Base-by-base conservation (phyloP, 2,329 filamentous ascomycete genomes). In the Paracamarosporium sp. region DNA sequence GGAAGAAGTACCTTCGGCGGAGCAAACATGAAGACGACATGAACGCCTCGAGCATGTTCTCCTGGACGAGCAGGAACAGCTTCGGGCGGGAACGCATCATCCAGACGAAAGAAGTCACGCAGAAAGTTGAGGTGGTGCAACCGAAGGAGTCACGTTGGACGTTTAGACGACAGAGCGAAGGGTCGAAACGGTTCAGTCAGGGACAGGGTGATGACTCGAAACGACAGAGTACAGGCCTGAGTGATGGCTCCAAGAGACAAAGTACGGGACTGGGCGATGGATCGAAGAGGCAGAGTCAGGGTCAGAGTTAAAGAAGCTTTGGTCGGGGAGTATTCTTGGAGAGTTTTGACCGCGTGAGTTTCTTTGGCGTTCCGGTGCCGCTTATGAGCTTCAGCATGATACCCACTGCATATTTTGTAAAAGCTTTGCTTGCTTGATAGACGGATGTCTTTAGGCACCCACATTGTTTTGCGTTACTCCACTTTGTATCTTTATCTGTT, bases 61-160 rank as follows among this genome's bases (percentile, higher is more conserved):
- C 53, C 6, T 60, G 53, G 57, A 60, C 35, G 9, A 55, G 54
- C 13, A 35, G 50, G 31, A 46, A 36, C 5, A 57, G 57, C 50
- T 24, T 43, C 11, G 56, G 40, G 25, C 45, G 45, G 7, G 44
- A 60, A 25, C 40, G 44, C 4, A 60, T 60, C 13, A 35, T 60
- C 22, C 43, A 54, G 50, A 60, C 57, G 50, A 54, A 47, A 25
- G 57, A 60, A 24, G 57, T 60, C 1, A 56, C 45, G 28, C 53
- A 57, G 25, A 28, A 57, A 45, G 57, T 60, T 9, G 57, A 60
- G 27, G 28, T 50, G 5, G 53, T 60, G 27, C 27, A 51, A 25
- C 53, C 57, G n/a, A 54, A 33, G 28, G 57, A 60, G 43, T 60
- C 57, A 8, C 24, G 54, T n/a, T 60, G 57, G 57, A 28, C 40